A percentile compares a stretch with the other conserved stretches of the same genome.
These are phyloP conservation scores for Orbilia brochopaga DNA, from an alignment of 2,329 filamentous ascomycete genomes.

Conservation along the genomic window DNA sequence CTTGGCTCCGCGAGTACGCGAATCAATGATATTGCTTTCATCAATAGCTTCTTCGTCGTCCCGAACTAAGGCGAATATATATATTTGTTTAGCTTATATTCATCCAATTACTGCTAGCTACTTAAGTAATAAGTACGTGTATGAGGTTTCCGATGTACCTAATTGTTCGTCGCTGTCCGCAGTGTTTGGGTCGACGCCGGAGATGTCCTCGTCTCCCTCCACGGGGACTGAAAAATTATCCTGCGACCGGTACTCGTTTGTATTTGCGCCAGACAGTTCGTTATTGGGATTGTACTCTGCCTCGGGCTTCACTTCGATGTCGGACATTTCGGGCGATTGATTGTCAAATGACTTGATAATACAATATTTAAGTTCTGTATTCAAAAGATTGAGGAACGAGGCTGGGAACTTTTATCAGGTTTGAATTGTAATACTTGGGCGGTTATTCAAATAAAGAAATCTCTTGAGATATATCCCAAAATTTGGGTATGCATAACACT, in stretches of 20 bases:
- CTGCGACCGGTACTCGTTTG: constrained; percentile 4
- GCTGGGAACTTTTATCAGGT: no score
- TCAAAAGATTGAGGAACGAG: no score
- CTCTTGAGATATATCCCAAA: no score
- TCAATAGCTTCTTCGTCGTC: constrained; percentile 59
- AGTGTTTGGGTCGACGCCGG: constrained; percentile 7
- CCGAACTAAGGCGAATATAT: constrained; percentile 54
- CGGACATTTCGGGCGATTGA: constrained; percentile 3
- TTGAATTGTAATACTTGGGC: no score
- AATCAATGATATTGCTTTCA: constrained; percentile 57
- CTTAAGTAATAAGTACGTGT: no score
- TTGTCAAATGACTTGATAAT: no score
- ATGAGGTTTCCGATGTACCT: constrained; percentile 1
- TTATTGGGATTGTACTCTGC: constrained; percentile 10
- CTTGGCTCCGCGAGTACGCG: constrained; percentile 57
- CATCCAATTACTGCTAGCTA: no score
- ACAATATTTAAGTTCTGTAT: no score
- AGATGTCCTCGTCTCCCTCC: constrained; percentile 1
- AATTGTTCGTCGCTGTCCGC: constrained; percentile 18
- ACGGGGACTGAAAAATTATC: constrained; percentile 13
- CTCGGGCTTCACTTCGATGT: background rate
- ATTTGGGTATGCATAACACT: no score
- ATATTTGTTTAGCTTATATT: no score
- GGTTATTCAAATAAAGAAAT: no score
- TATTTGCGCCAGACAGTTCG: background rate